Base-by-base conservation (phyloP, 331 rosid genomes). In the Quercus phellos region DNA sequence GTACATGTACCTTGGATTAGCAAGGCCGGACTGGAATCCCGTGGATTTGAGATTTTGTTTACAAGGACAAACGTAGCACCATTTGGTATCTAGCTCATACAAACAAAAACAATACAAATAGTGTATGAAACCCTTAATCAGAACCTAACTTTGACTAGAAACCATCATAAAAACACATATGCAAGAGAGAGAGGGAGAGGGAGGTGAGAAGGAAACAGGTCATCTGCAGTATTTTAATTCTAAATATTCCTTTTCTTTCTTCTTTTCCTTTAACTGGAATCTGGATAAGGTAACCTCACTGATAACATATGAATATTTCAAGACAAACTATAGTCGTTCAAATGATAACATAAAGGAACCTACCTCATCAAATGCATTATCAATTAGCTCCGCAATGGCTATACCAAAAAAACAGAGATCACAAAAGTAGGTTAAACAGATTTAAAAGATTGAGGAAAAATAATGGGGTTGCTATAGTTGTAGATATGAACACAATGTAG, bases 31-130 rank as follows among this genome's bases (percentile, higher is more conserved):
- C 76, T 79, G 68, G 85, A 87, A 85, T 87, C 84, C 68, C 85
- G 77, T 59, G 90, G 84, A 80, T 80, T 84, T 51, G 59, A 34
- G 64, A 71, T 84, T 87, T 77, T 87, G 73, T 87, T 88, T n/a
- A 87, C 74, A 26, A 18, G 43, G 38, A 87, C 90, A 84, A 79
- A 82, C 64, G 87, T 82, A 51, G 90, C 90, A 53, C 90, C 90
- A 18, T 85, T 82, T 68, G 78, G 78, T 58, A 87, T 84, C 90
- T 87, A 74, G 29, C 29, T 58, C 26, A 58, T 18, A 24, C 22
- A 58, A n/a, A 13, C 22, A 58, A 24, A 9, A n/a, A 24, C 22
- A 58, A 58, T 58, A 0, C 64, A 58, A 7, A 18, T 38, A 58
- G 12, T 24, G 27, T 58, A 58, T 58, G 14, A 58, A 24, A 58